Conservation (phyloP, 78 protist species). For the Dictyostelium capitatum region DNA sequence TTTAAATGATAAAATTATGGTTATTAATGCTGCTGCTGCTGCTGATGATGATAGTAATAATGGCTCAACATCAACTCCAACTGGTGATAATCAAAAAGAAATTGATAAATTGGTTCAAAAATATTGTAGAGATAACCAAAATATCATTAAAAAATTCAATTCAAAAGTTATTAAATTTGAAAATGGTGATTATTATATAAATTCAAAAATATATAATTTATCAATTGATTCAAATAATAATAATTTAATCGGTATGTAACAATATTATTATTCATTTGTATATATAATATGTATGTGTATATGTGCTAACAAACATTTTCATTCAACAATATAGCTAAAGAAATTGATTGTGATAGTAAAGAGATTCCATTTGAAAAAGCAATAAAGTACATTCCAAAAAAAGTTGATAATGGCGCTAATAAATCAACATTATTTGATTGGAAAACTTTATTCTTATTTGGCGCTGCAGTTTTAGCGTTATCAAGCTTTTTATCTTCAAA, state of each 20-base stretch:
- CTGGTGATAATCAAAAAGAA: not conserved
- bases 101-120: not conserved
- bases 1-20: not conserved
- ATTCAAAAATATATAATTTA: slow-evolving; percentile 1
- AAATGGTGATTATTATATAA: slow-evolving; percentile 10
- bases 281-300: too few relatives aligned
- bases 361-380: not conserved
- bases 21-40: too few relatives aligned
- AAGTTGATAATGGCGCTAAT: not conserved
- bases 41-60: too few relatives aligned
- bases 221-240: not conserved
- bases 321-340: not conserved
- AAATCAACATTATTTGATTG: not conserved
- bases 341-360: not conserved
- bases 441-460: slow-evolving; percentile 10
- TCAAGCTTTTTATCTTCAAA: not conserved
- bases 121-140: not conserved
- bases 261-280: not conserved
- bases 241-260: not conserved
- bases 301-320: too few relatives aligned
- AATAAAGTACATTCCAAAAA: not conserved
- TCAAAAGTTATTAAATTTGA: not conserved
- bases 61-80: not conserved
- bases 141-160: not conserved
- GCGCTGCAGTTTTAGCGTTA: not conserved